These are phyloP conservation scores for Ustilago tritici DNA, from an alignment of 1,284 basidiomycete genomes.

Conservation along the genomic window DNA sequence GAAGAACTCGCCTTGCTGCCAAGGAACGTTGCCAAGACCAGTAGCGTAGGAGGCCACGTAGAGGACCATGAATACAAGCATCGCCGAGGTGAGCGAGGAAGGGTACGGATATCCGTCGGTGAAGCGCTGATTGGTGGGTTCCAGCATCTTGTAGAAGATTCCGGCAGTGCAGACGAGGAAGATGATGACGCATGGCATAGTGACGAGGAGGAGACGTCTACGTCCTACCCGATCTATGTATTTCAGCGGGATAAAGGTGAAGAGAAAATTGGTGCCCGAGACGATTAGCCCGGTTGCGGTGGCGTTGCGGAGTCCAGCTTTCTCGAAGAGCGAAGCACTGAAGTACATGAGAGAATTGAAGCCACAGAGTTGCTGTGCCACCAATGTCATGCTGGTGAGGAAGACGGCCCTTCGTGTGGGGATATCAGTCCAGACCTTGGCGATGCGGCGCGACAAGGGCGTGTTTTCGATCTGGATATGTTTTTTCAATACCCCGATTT, in stretches of 20 bases:
- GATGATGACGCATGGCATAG: conserved; percentile 81
- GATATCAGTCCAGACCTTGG: conserved; percentile 46
- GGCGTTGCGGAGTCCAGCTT: conserved; percentile 69
- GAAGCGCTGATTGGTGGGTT: conserved; percentile 77
- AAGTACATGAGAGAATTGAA: conserved; percentile 71
- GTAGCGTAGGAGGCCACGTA: conserved; percentile 84
- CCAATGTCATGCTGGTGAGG: conserved; percentile 42
- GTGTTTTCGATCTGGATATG: conserved; percentile 59
- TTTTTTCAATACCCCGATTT: conserved; percentile 68
- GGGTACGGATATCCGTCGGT: conserved; percentile 78
- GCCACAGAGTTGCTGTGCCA: conserved; percentile 68
- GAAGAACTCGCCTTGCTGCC: conserved; percentile 88
- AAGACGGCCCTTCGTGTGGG: conserved; percentile 43
- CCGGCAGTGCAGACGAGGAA: conserved; percentile 79
- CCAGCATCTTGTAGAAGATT: conserved; percentile 81
- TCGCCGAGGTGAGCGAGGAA: conserved; percentile 76
- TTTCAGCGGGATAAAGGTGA: conserved; percentile 80
- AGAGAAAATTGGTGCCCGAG: conserved; percentile 74
- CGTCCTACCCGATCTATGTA: conserved; percentile 83
- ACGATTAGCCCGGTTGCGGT: conserved; percentile 68
- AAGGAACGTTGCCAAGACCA: conserved; percentile 79
- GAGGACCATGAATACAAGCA: conserved; percentile 82
- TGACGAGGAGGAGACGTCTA: conserved; percentile 80
- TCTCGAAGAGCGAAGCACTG: conserved; percentile 67
- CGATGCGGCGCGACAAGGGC: conserved; percentile 20